Base-by-base conservation (phyloP, 768 basidiomycete species). In the Tremella mesenterica region DNA sequence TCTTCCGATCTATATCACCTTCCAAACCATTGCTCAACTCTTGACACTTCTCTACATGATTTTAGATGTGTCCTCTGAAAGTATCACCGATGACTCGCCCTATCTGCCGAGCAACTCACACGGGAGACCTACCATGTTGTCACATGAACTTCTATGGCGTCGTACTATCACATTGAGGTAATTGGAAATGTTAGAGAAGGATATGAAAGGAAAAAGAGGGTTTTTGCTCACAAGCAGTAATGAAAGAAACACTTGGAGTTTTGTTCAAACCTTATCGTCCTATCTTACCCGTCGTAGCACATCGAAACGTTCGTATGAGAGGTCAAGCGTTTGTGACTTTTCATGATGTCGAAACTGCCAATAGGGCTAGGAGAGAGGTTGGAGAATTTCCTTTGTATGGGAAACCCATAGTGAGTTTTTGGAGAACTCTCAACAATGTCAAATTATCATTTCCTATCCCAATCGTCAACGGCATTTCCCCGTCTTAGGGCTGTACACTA, bases 271-370 rank as follows among this genome's bases (percentile, higher is more conserved):
- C 84, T 13, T 99, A 96, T 66, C 89, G 91, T 12, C 84, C 87
- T 57, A 86, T 99, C 16, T 75, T 96, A 25, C 89, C 93, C 69
- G 89, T 99, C n/a, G 86, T 91, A 18, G 91, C 92, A 9, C 95
- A 99, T 73, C 76, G 79, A 48, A 97, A 95, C 77, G 75, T 99
- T 56, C 83, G 95, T 33, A 99, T 99, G 95, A 81, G 95, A 33
- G 95, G 95, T 14, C 95, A 99, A 75, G 95, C 95, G 3, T 99
- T 99, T 70, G 88, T 99, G 31, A 89, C 88, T 31, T 95, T 99
- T 73, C 79, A 79, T 52, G 83, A 83, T 29, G 77, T 83, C 48
- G 89, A 96, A 53, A 80, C 81, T 53, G 95, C 95, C 30, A 78
- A 80, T 66, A 86, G 84, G 73, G 93, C 93, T 6, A 78, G 87